Conservation (phyloP, 2,329 filamentous ascomycete species). For the Lasiodiplodia theobromae region DNA sequence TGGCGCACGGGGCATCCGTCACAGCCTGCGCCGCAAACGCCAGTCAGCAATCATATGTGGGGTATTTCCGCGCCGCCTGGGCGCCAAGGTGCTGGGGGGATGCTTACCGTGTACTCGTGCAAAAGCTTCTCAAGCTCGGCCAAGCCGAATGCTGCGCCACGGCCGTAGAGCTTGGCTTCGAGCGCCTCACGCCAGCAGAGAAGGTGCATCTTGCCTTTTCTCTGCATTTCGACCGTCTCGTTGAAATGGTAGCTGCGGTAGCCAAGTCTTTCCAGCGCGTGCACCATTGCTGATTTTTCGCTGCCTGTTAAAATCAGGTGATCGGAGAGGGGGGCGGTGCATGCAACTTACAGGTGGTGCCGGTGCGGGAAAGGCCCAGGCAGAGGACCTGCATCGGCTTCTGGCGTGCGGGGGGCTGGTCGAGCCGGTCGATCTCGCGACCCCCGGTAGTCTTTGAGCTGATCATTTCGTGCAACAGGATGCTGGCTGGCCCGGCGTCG, state of each 20-base stretch:
- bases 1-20: not conserved
- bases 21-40: not conserved
- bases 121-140: no score
- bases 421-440: no score
- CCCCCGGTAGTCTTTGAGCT: no score
- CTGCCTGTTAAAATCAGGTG: not conserved
- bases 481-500: no score
- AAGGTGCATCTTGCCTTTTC: not conserved
- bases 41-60: no score
- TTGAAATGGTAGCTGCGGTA: not conserved
- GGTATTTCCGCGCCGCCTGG: no score
- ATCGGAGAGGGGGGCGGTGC: no score
- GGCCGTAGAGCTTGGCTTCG: not conserved
- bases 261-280: not conserved
- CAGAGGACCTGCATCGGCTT: not conserved
- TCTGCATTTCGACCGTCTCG: not conserved
- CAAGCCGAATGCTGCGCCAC: not conserved
- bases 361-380: not conserved
- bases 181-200: not conserved
- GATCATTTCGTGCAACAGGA: no score
- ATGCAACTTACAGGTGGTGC: not conserved
- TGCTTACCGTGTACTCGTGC: no score
- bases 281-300: not conserved
- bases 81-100: no score
- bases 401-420: conserved; percentile 6